Evolutionary conservation across 73 alveolate species (phyloP).

Genomic region (Paramecium sonneborni): DNA sequence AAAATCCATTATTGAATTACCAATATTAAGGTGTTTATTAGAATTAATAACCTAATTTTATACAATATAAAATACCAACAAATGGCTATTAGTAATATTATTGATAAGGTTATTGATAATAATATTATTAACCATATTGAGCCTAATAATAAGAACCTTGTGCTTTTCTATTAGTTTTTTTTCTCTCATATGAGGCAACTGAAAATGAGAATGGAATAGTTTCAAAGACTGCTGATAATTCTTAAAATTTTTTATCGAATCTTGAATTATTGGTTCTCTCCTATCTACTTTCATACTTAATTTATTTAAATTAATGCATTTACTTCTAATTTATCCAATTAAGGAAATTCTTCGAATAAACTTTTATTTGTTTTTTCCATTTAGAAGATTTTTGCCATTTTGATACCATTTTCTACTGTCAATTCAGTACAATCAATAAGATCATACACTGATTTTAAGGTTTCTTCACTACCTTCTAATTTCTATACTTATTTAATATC

Average conservation of each 20-base stretch:
- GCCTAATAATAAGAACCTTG: background rate
- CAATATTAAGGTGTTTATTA: constrained; percentile 34
- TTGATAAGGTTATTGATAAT: constrained; percentile 34
- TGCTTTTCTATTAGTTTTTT: background rate
- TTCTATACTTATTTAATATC: constrained; percentile 30
- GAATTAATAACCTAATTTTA: background rate
- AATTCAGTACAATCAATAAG: constrained; percentile 43
- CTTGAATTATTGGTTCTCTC: background rate
- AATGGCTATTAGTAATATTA: constrained; percentile 27
- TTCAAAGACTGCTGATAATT: constrained; percentile 16
- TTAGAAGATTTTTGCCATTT: background rate
- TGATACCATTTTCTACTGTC: constrained; percentile 26
- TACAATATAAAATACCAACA: background rate
- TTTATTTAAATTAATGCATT: background rate
- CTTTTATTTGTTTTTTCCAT: background rate
- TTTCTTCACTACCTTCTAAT: constrained; percentile 55
- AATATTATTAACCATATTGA: background rate
- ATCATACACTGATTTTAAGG: constrained; percentile 50
- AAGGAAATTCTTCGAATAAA: constrained; percentile 34
- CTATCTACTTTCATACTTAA: constrained; percentile 16
- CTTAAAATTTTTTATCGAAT: constrained; percentile 40
- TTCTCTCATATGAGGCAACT: constrained; percentile 35
- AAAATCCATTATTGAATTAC: constrained; percentile 48
- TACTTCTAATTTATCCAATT: constrained; percentile 52
- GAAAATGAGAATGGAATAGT: constrained; percentile 40